Evolutionary conservation across 2,329 filamentous ascomycete genomes (phyloP).

Genomic region (Cercospora nicotianae): DNA sequence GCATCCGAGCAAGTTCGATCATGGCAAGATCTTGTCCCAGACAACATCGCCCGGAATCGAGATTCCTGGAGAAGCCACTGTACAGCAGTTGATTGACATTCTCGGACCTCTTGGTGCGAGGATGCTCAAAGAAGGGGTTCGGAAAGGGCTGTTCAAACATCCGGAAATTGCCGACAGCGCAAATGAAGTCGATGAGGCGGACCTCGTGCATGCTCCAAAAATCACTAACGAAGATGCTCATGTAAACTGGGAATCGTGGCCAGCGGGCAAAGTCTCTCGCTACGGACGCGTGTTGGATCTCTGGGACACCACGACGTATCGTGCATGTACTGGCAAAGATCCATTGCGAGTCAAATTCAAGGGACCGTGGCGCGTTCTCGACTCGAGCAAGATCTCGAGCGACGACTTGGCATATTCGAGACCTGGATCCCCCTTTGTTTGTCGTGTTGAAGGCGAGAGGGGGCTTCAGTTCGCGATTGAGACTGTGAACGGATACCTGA

Average conservation of each 20-base stretch:
- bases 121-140: constrained; percentile 68
- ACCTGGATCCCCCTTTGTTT: constrained; percentile 8
- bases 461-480: constrained; percentile 19
- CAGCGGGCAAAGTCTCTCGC: constrained; percentile 55
- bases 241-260: constrained; percentile 61
- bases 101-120: constrained; percentile 66
- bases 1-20: constrained; percentile 73
- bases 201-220: constrained; percentile 65
- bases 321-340: constrained; percentile 17
- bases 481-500: constrained; percentile 24
- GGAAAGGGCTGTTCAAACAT: constrained; percentile 62
- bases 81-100: constrained; percentile 52
- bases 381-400: neutral
- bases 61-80: constrained; percentile 52
- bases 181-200: constrained; percentile 31
- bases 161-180: constrained; percentile 41
- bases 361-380: constrained; percentile 26
- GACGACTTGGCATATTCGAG: constrained; percentile 1
- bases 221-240: constrained; percentile 64
- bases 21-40: constrained; percentile 73
- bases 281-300: constrained; percentile 63
- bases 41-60: constrained; percentile 54
- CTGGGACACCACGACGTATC: constrained; percentile 56
- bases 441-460: constrained; percentile 8
- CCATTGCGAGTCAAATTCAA: constrained; percentile 28